Percentiles rank a stretch among this genome's conserved stretches.
Conservation (phyloP, 371 early-diverging fungal species). For the Mucor indicus region DNA sequence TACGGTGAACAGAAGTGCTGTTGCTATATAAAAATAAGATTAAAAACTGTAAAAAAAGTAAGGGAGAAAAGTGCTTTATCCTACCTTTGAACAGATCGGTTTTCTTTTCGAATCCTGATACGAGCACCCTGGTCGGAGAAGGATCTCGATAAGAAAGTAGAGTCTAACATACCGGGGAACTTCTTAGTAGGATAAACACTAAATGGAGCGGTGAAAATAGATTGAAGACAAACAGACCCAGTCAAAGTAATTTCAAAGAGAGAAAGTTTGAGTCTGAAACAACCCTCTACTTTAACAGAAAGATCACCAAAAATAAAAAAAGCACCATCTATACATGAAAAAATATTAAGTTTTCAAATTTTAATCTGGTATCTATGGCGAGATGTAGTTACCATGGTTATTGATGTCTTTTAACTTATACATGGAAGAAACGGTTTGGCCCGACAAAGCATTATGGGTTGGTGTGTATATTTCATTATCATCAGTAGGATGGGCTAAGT, state of each 20-base stretch:
- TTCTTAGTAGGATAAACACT: conserved; percentile 84
- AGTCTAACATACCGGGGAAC: conserved; percentile 86
- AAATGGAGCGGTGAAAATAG: conserved; percentile 57
- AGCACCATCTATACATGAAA: conserved; percentile 64
- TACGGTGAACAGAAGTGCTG: no score
- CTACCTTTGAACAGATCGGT: conserved; percentile 42
- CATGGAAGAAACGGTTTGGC: conserved; percentile 47
- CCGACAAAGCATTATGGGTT: conserved; percentile 40
- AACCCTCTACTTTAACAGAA: conserved; percentile 86
- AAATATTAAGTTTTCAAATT: not conserved
- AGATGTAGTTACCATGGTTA: conserved; percentile 37
- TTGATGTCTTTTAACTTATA: conserved; percentile 78
- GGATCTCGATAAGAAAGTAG: conserved; percentile 47
- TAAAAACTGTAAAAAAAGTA: not conserved
- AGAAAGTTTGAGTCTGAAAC: conserved; percentile 83
- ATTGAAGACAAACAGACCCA: conserved; percentile 26
- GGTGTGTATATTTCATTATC: conserved; percentile 33
- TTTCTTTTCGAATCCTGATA: conserved; percentile 52
- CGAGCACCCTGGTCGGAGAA: conserved; percentile 55
- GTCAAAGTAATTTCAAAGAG: conserved; percentile 76
- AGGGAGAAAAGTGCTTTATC: no score
- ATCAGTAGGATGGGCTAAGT: conserved; percentile 38
- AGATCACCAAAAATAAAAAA: conserved; percentile 96
- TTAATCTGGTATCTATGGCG: no score
- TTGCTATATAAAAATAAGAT: not conserved